Percentiles rank a stretch among this genome's conserved stretches.
Conservation (phyloP, 2,329 filamentous ascomycete genomes). For the Xylaria sp. region DNA sequence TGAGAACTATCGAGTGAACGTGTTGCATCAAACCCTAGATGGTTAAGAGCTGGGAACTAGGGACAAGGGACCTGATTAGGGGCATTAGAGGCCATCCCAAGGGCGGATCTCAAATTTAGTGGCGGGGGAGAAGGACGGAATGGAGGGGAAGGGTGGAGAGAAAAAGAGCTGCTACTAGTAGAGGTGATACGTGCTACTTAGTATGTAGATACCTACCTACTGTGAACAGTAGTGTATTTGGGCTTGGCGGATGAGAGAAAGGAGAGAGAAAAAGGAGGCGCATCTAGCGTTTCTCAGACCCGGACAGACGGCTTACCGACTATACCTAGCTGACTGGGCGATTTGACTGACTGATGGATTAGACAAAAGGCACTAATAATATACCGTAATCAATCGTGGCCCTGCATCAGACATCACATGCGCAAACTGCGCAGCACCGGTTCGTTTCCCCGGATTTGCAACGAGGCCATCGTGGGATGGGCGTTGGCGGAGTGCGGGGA, state of each 20-base stretch:
- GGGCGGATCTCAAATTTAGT: neutral
- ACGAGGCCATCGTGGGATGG: slow-evolving; percentile 21
- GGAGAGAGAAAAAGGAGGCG: neutral
- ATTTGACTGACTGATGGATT: slow-evolving; percentile 4
- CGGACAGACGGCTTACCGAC: neutral
- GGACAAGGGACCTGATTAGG: neutral
- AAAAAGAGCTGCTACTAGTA: neutral
- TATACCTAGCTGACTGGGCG: no score
- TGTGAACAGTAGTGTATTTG: no score
- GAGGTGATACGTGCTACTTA: no score
- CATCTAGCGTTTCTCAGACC: neutral
- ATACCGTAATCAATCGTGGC: slow-evolving; percentile 12
- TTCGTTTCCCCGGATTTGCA: slow-evolving; percentile 17
- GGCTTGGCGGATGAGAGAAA: no score
- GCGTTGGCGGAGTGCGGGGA: slow-evolving; percentile 18
- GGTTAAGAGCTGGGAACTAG: slow-evolving; percentile 31
- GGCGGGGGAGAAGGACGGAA: neutral
- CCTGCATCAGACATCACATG: neutral
- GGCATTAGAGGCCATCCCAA: neutral
- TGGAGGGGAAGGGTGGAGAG: neutral
- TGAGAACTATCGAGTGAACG: slow-evolving; percentile 64
- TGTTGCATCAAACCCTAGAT: slow-evolving; percentile 61
- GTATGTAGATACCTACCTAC: no score
- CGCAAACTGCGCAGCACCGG: neutral
- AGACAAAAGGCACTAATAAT: slow-evolving; percentile 33